Evolutionary conservation across 2,329 filamentous ascomycete species (phyloP), one percentile per base, ranked within the genome.

Genomic region (Fusarium denticulatum): DNA sequence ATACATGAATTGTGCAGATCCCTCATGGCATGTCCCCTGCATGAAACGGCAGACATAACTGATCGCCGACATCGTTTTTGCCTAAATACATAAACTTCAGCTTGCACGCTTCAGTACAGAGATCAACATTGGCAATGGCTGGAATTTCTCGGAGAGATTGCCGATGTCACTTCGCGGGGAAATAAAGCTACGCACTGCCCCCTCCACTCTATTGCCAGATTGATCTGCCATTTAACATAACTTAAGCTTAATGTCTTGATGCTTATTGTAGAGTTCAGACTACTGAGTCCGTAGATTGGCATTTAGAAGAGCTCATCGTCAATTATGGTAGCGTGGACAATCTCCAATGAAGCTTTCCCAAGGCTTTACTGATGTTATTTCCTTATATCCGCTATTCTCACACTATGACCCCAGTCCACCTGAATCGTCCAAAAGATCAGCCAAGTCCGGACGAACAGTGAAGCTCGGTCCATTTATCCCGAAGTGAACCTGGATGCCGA

Each of bases 51-150:
- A 30, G 37, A 64, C 59, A 64, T 62, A 47, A 65, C 34, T 36
- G 46, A 52, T 61, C 37, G 30, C 59, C 49, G 50, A 61, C 40
- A 30, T 61, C 16, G 49, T 57, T 58, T 67, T 67, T 67, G 64
- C 53, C 64, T 67, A 67, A 67, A 61, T 15, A 67, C 26, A 60
- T 67, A 61, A 45, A 47, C 45, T 67, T 53, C 46, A 47, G 53
- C 36, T 61, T 46, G 32, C 32, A 37, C 56, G 45, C 32, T 59
- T 59, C 56, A 30, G 56, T 50, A 59, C n/a, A 46, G 39, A 52
- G 62, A 67, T 60, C 64, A 67, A 36, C 64, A 60, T 45, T 30
- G 22, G 22, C 36, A 28, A 40, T 0, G 1, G 7, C 26, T 57
- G 12, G 13, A 11, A 32, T 18, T 14, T 16, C 22, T 63, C 56